A percentile compares a stretch with the other conserved stretches of the same genome.
These are phyloP conservation scores for Syncephalastrum racemosum DNA, from an alignment of 371 early-diverging fungal genomes.

Conservation along the genomic window DNA sequence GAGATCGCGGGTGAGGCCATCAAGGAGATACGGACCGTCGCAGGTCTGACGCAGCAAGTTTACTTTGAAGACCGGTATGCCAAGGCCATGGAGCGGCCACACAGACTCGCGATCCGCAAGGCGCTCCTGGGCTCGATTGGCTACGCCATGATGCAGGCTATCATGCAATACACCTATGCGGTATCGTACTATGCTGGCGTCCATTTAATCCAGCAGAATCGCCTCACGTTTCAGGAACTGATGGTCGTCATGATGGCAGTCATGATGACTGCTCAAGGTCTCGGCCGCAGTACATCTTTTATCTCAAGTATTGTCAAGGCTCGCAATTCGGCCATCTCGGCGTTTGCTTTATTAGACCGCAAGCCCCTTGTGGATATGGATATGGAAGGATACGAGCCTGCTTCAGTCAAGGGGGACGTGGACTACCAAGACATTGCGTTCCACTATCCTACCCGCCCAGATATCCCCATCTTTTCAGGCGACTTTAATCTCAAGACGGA, in stretches of 20 bases:
- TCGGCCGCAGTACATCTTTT: constrained; percentile 56
- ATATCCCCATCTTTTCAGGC: constrained; percentile 74
- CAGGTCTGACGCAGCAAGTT: constrained; percentile 66
- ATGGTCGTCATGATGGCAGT: constrained; percentile 65
- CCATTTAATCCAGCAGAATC: constrained; percentile 23
- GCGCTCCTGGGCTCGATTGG: constrained; percentile 51
- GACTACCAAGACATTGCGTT: constrained; percentile 64
- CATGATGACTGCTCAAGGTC: constrained; percentile 66
- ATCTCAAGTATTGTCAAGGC: constrained; percentile 69
- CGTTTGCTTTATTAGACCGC: constrained; percentile 73
- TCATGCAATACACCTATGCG: constrained; percentile 50
- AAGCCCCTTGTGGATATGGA: constrained; percentile 59
- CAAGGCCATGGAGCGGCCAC: constrained; percentile 52
- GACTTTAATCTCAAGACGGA: constrained; percentile 66
- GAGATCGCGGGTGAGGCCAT: constrained; percentile 77
- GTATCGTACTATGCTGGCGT: constrained; percentile 45
- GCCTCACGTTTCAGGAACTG: constrained; percentile 23
- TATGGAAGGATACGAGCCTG: constrained; percentile 23
- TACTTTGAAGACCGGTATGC: constrained; percentile 54
- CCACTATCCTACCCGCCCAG: constrained; percentile 80
- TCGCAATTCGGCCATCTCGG: constrained; percentile 72
- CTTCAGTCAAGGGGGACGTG: constrained; percentile 56
- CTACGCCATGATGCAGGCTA: constrained; percentile 55
- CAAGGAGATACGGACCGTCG: constrained; percentile 77
- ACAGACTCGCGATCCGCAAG: constrained; percentile 49